These are phyloP conservation scores for Sphaceloma murrayae DNA, from an alignment of 2,329 filamentous ascomycete genomes.

Conservation along the genomic window DNA sequence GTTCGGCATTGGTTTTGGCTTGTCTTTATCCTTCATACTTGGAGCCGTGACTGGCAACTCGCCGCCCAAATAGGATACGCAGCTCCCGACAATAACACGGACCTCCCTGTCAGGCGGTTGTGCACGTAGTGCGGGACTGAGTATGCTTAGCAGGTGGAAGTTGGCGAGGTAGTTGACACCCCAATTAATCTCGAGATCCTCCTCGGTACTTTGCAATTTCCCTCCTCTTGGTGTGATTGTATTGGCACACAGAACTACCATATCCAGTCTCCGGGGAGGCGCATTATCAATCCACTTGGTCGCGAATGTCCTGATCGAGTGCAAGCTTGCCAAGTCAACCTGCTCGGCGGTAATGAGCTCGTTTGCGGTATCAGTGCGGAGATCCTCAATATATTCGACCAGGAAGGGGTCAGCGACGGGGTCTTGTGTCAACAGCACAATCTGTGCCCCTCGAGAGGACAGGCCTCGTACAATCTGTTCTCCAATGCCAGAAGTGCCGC, in stretches of 20 bases:
- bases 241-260: constrained; percentile 79
- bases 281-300: constrained; percentile 98
- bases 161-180: constrained; percentile 92
- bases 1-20: constrained; percentile 49
- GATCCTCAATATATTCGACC: constrained; percentile 82
- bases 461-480: constrained; percentile 65
- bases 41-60: constrained; percentile 43
- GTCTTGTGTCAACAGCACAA: constrained; percentile 80
- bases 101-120: constrained; percentile 94
- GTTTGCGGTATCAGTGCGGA: constrained; percentile 68
- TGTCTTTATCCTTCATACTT: constrained; percentile 45
- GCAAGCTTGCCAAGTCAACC: constrained; percentile 78
- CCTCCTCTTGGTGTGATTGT: constrained; percentile 61
- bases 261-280: constrained; percentile 78
- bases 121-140: constrained; percentile 79
- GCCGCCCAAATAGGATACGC: constrained; percentile 76
- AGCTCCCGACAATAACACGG: constrained; percentile 75
- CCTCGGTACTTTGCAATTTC: constrained; percentile 50
- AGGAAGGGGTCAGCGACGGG: constrained; percentile 77
- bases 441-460: constrained; percentile 73
- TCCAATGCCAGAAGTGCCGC: constrained; percentile 88
- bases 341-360: constrained; percentile 90
- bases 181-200: constrained; percentile 84
- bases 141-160: constrained; percentile 84
- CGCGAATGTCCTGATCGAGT: constrained; percentile 84